Conservation (phyloP, 2,329 filamentous ascomycete genomes). For the Lasiodiplodia theobromae region DNA sequence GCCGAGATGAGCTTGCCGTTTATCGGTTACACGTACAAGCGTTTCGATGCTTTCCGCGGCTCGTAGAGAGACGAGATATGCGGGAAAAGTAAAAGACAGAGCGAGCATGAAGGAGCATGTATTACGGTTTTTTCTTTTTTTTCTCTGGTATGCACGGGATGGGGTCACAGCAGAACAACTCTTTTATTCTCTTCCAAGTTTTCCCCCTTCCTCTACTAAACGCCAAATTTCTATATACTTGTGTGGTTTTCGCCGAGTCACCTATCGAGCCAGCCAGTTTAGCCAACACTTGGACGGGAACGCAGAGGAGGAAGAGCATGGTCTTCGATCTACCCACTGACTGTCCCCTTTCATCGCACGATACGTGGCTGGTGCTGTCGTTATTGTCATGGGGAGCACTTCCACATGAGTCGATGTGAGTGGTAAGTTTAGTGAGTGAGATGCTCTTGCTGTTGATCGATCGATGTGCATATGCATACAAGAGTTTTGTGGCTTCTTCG, state of each 20-base stretch:
- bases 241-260: not conserved
- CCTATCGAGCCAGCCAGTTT: not conserved
- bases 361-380: not conserved
- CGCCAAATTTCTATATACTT: not conserved
- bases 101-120: conserved; percentile 17
- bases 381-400: not conserved
- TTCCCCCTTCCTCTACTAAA: not conserved
- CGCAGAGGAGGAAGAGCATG: not conserved
- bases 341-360: not conserved
- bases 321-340: not conserved
- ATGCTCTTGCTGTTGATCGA: not conserved
- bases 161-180: not conserved
- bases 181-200: not conserved
- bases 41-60: conserved; percentile 74
- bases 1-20: conserved; percentile 97
- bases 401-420: not conserved
- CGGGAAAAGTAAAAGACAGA: not conserved
- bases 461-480: conserved; percentile 3
- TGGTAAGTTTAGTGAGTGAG: not conserved
- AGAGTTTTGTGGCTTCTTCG: not conserved
- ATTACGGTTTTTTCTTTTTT: conserved; percentile 9
- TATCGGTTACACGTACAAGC: conserved; percentile 97
- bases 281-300: not conserved
- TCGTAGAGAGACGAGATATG: conserved; percentile 34
- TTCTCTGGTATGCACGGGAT: not conserved